Base-by-base conservation (phyloP, 345 rosid species). In the Draba incana region DNA sequence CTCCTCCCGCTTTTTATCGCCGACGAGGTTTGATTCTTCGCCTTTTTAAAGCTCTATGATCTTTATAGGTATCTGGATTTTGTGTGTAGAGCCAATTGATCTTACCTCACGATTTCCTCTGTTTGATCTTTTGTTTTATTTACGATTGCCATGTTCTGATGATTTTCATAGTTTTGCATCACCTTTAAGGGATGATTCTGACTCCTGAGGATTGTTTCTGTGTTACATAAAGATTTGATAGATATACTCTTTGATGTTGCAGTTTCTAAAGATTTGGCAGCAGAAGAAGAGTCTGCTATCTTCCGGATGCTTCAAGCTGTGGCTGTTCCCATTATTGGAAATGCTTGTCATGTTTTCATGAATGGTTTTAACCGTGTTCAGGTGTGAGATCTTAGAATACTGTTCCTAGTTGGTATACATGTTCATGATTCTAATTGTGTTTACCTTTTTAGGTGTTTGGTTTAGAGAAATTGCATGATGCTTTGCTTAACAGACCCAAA, bases 271-370 rank as follows among this genome's bases (percentile, higher is more conserved):
- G 95, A 94, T 52, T 77, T 89, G 25, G 77, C 72, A 45, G 84
- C 68, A 7, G 97, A 86, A 50, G 97, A 85, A 64, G 96, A 87
- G 57, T 91, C 95, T 13, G 81, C 79, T 62, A 47, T 89, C 25
- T 80, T 83, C 47, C 83, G 81, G 51, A 80, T 86, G 86, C 84
- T 87, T 82, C 97, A 84, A 68, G 85, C 96, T 37, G 86, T 94
- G 44, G 92, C 99, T 30, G 85, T 85, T 78, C 99, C 99, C 49
- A 80, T 94, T 13, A 52, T 94, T 59, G 99, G 97, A 62, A 94
- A 89, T 72, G 85, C 92, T 77, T 94, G 99, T 57, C 90, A 94
- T 77, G 92, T 94, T 64, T 93, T 94, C 64, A 94, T 94, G 99
- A 83, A 88, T 47, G 99, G 99, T 41, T 82, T 94, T 33, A 94